Base-by-base conservation (phyloP, 805 yeast species). In the Saccharomycopsis sp. region DNA sequence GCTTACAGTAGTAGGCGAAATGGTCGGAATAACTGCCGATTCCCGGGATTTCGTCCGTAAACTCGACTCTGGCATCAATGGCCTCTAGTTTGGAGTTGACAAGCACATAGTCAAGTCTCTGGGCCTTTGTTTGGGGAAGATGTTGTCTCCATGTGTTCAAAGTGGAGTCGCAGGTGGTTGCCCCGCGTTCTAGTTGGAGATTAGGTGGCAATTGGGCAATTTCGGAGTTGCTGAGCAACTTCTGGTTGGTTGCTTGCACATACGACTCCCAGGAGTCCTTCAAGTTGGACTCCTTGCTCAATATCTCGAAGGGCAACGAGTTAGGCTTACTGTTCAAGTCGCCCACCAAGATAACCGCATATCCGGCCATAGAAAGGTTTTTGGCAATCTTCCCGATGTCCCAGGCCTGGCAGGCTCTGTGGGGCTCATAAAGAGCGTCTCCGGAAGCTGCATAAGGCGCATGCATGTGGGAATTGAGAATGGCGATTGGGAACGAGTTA, bases 341-440 rank as follows among this genome's bases (percentile, higher is more conserved):
- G 1, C 99, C 99, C 34, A 91, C 97, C 55, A 91, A 83, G 34
- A 94, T 79, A 0, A 89, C 92, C 0, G 91, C 86, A 68, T 89
- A 87, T 0, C 97, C 97, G 0, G 92, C 86, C 57, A 75, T 76
- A 51, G 77, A 75, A 51, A 91, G 78, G 41, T 83, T 70, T 16
- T 77, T 76, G 0, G 87, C 83, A 40, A 91, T 60, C 54, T 82
- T 79, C 37, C 94, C 79, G 68, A 94, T 81, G 68, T 91, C 97
- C 98, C 98, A 94, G 0, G 98, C 97, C 71, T 94, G 99, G 58
- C 94, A 81, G 0, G 97, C 84, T 53, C 99, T 75, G 67, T 94
- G 98, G 64, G 97, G 88, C 2, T 84, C 75, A 67, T 94, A 94
- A 1, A 91, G 87, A 1, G 95, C 95, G 70, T 91, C 97, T 1